Conservation (phyloP, 106 monocot genomes). For the Dendrobium officinale region DNA sequence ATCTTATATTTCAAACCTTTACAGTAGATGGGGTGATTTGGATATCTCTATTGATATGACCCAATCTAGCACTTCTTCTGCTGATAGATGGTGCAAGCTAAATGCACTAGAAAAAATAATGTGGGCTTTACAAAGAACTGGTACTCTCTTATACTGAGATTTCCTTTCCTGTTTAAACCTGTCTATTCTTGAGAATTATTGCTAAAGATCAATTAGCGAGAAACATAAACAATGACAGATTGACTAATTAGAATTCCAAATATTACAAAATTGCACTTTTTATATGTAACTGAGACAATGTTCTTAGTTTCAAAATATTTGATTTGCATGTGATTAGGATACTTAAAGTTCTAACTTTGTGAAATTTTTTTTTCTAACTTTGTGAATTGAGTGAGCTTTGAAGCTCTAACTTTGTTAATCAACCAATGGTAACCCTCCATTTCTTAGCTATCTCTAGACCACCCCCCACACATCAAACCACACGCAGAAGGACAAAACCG, state of each 20-base stretch:
- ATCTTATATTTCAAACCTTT: conserved; percentile 65
- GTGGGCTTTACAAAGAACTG: conserved; percentile 26
- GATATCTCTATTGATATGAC: conserved; percentile 47
- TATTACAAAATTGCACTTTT: neutral
- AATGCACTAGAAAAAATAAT: conserved; percentile 29
- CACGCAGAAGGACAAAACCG: too few species aligned
- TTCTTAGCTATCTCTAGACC: neutral
- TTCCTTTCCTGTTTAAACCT: neutral
- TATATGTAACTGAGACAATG: neutral
- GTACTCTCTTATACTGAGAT: conserved; percentile 20
- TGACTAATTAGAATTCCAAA: neutral
- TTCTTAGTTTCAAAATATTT: neutral
- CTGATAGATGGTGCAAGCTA: conserved; percentile 16
- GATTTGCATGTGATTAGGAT: neutral
- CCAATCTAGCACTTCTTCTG: neutral
- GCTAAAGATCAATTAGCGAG: neutral
- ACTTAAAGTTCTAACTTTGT: neutral
- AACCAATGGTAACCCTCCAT: neutral
- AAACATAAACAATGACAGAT: neutral
- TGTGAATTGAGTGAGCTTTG: neutral
- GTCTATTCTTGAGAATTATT: neutral
- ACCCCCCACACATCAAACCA: too few species aligned
- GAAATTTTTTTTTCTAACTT: neutral
- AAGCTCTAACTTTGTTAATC: neutral
- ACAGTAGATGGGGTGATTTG: conserved; percentile 59